Evolutionary conservation across 2,329 filamentous ascomycete species (phyloP).

Genomic region (Aspergillus proliferans): DNA sequence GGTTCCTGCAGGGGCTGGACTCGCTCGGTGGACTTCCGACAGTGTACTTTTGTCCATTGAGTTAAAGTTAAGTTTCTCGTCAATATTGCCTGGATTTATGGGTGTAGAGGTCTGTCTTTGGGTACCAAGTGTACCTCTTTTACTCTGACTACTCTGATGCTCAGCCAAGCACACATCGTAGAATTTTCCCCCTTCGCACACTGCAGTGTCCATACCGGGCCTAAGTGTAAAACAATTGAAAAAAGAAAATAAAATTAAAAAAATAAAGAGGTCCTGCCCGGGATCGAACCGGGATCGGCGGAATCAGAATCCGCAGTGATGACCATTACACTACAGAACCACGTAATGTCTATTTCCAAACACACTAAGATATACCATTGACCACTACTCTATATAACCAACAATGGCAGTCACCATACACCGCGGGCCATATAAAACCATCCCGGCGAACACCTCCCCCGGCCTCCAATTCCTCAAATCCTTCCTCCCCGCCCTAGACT

Average conservation of each 20-base stretch:
- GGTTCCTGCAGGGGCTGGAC: no score
- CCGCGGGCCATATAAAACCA: slow-evolving; percentile 14
- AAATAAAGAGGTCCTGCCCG: slow-evolving; percentile 1
- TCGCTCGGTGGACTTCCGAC: no score
- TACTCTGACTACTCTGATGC: no score
- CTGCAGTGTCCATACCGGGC: no score
- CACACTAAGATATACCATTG: not conserved
- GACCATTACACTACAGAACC: slow-evolving; percentile 2
- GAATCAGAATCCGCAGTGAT: slow-evolving; percentile 2
- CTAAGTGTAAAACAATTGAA: not conserved
- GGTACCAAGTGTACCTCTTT: no score
- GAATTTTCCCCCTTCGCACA: no score
- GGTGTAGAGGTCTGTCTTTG: no score
- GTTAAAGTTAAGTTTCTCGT: no score
- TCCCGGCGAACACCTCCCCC: slow-evolving; percentile 10
- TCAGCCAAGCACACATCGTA: no score
- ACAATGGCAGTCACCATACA: slow-evolving; percentile 7
- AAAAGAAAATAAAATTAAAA: not conserved
- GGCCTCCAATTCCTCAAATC: slow-evolving; percentile 15
- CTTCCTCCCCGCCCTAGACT: slow-evolving; percentile 15
- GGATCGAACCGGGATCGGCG: slow-evolving; percentile 2
- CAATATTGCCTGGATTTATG: no score
- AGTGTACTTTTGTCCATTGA: no score
- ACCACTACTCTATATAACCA: not conserved
- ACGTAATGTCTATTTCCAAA: not conserved